Evolutionary conservation across 352 stramenopile genomes (phyloP).

Genomic region (Peronosclerospora sorghi): DNA sequence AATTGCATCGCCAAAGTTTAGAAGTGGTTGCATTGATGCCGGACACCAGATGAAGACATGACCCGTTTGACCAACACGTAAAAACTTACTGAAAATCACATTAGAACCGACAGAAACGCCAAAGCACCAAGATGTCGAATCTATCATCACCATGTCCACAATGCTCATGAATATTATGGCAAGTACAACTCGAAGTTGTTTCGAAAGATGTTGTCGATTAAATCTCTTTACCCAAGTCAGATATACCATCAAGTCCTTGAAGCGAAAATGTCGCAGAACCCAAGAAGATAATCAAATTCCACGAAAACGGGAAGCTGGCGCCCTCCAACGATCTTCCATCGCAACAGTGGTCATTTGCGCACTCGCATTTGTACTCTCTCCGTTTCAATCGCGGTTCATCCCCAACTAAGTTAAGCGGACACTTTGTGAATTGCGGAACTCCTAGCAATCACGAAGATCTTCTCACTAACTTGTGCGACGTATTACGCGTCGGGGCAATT

Average conservation of each 20-base stretch:
- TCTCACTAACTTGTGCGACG: slow-evolving; percentile 35
- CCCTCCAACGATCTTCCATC: slow-evolving; percentile 10
- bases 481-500: slow-evolving; percentile 53
- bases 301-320: slow-evolving; percentile 8
- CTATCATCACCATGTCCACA: slow-evolving; percentile 28
- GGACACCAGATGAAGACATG: slow-evolving; percentile 1
- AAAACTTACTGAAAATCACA: not conserved
- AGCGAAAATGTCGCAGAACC: slow-evolving; percentile 4
- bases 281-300: slow-evolving; percentile 2
- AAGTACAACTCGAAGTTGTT: slow-evolving; percentile 15
- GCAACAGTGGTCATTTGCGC: slow-evolving; percentile 4
- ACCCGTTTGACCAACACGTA: too few species aligned
- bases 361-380: slow-evolving; percentile 19
- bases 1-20: not conserved
- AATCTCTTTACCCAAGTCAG: slow-evolving; percentile 24
- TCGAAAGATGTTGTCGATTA: slow-evolving; percentile 11
- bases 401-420: slow-evolving; percentile 23
- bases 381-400: slow-evolving; percentile 25
- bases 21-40: slow-evolving; percentile 4
- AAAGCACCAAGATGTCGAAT: slow-evolving; percentile 4
- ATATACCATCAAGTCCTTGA: slow-evolving; percentile 10
- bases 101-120: slow-evolving; percentile 1
- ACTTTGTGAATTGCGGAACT: slow-evolving; percentile 63
- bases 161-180: slow-evolving; percentile 46
- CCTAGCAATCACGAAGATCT: slow-evolving; percentile 50